These are phyloP conservation scores for Vaccinium macrocarpon DNA, from an alignment of 148 eudicot species.

Conservation along the genomic window DNA sequence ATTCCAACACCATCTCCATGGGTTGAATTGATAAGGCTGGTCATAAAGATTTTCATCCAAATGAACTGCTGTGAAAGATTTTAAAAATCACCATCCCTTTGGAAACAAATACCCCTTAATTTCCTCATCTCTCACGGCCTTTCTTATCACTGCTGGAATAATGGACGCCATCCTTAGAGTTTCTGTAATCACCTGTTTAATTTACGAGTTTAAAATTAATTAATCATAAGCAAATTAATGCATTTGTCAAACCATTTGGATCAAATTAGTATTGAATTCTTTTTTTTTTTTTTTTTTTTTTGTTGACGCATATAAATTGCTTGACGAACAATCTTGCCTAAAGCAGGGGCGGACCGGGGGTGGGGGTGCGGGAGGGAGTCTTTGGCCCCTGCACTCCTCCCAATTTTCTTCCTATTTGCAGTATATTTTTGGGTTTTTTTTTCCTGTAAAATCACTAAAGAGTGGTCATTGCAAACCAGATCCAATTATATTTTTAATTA, in stretches of 20 bases:
- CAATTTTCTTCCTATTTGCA: too few relatives aligned
- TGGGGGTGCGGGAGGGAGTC: too few relatives aligned
- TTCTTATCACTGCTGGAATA: constrained; percentile 77
- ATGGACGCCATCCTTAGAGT: constrained; percentile 81
- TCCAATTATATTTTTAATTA: neutral
- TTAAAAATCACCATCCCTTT: constrained; percentile 80
- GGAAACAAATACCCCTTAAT: constrained; percentile 72
- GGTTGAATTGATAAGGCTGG: constrained; percentile 66
- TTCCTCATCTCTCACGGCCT: constrained; percentile 82
- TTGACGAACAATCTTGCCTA: too few relatives aligned
- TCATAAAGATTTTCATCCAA: constrained; percentile 59
- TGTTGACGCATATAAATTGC: too few relatives aligned
- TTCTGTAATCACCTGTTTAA: constrained; percentile 77
- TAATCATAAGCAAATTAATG: neutral
- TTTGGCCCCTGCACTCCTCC: too few relatives aligned
- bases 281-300: too few relatives aligned
- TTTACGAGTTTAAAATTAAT: neutral
- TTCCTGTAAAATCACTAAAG: too few relatives aligned
- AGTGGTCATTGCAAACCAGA: too few relatives aligned
- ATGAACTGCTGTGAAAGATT: constrained; percentile 77
- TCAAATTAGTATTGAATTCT: too few relatives aligned
- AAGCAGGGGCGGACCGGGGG: too few relatives aligned
- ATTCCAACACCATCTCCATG: constrained; percentile 92
- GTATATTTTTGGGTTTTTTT: too few relatives aligned
- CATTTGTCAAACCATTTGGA: neutral